These are phyloP conservation scores for Penicillium thymicola DNA, from an alignment of 2,329 filamentous ascomycete species.

Conservation along the genomic window DNA sequence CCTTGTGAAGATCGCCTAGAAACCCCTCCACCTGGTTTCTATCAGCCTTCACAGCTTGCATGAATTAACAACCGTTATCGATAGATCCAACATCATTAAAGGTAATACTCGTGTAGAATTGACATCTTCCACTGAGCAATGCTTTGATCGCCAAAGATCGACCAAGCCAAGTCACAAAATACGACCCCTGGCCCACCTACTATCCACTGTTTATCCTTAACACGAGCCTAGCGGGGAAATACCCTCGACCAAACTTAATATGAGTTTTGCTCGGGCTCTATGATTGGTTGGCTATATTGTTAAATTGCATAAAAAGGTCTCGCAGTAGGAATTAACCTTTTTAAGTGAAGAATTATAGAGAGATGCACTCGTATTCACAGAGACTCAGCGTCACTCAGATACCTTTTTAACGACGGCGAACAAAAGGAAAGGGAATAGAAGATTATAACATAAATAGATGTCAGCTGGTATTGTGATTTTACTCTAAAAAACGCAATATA, in stretches of 20 bases:
- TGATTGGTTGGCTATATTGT: background rate
- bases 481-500: background rate
- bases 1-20: background rate
- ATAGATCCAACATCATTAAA: background rate
- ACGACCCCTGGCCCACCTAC: constrained; percentile 1
- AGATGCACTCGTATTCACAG: background rate
- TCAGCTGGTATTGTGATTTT: background rate
- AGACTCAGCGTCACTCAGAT: background rate
- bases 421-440: background rate
- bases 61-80: background rate
- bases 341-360: background rate
- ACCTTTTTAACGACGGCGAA: background rate
- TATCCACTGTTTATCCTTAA: background rate
- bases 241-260: background rate
- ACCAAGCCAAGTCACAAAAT: constrained; percentile 5
- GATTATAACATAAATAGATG: background rate
- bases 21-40: background rate
- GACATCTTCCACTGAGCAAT: background rate
- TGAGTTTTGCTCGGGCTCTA: background rate
- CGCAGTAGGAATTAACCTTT: background rate
- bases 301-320: background rate
- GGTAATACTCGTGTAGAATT: background rate
- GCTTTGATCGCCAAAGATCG: constrained; percentile 2
- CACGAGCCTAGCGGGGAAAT: constrained; percentile 5
- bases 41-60: background rate